Percentiles rank a stretch among this genome's conserved stretches.
These are phyloP conservation scores for Coemansia umbellata DNA, from an alignment of 192 early-diverging fungal species.

Conservation along the genomic window DNA sequence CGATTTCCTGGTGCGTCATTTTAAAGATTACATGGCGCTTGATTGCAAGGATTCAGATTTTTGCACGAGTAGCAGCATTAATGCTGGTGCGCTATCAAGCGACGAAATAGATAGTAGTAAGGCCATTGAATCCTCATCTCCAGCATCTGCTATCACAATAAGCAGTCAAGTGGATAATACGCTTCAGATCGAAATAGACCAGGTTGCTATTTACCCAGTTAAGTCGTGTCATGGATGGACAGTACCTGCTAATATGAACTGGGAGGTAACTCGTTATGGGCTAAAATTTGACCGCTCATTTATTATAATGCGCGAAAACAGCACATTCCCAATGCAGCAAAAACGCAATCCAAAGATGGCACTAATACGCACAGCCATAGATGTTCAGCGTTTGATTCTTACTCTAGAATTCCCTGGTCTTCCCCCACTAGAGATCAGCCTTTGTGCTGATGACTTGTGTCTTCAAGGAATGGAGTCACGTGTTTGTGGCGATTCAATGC, in stretches of 20 bases:
- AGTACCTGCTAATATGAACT: constrained; percentile 17
- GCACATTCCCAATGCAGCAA: constrained; percentile 57
- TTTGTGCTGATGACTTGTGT: constrained; percentile 15
- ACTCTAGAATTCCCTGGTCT: constrained; percentile 45
- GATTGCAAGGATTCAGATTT: background rate
- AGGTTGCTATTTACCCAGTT: constrained; percentile 62
- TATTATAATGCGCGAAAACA: constrained; percentile 45
- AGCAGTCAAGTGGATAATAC: background rate
- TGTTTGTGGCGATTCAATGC: constrained; percentile 23
- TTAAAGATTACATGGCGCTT: constrained; percentile 12
- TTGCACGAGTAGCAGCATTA: background rate
- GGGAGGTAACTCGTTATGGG: constrained; percentile 37
- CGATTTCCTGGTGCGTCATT: constrained; percentile 59
- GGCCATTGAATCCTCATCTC: background rate
- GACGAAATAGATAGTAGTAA: no score
- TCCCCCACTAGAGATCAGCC: constrained; percentile 23
- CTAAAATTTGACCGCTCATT: constrained; percentile 38
- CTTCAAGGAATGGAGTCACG: constrained; percentile 25
- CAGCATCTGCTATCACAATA: background rate
- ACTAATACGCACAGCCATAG: constrained; percentile 55
- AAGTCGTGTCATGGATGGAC: constrained; percentile 72
- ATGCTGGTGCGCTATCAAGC: background rate
- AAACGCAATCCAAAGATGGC: constrained; percentile 64
- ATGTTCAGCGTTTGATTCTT: constrained; percentile 37
- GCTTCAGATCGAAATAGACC: constrained; percentile 20